These are phyloP conservation scores for Phialocephala sp. DNA, from an alignment of 2,329 filamentous ascomycete species.

Conservation along the genomic window DNA sequence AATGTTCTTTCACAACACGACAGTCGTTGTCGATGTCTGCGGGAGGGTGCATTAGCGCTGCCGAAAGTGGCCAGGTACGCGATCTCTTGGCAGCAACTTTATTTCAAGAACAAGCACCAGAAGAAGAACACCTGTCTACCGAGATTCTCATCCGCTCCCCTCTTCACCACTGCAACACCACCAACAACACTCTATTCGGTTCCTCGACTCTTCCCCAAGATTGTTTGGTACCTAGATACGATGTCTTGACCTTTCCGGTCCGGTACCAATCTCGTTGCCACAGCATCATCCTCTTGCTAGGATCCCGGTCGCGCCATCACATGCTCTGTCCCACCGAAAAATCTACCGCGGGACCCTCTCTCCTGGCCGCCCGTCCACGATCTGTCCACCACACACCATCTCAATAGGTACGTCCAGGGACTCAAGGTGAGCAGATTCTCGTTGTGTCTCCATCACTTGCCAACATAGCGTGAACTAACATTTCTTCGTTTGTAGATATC, in stretches of 20 bases:
- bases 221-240: no score
- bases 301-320: no score
- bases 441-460: no score
- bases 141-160: no score
- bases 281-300: background rate
- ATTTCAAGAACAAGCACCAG: constrained; percentile 21
- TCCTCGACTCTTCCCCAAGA: background rate
- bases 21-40: constrained; percentile 12
- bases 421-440: no score
- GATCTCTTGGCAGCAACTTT: constrained; percentile 26
- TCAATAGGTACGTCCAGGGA: no score
- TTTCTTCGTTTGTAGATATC: no score
- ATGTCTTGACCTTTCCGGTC: background rate
- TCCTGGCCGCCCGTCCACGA: no score
- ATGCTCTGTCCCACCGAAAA: no score
- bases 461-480: no score
- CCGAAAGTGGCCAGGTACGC: constrained; percentile 21
- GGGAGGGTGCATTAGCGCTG: constrained; percentile 29
- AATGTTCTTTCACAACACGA: background rate
- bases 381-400: no score
- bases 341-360: no score
- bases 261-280: background rate
- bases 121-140: background rate
- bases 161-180: background rate
- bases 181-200: background rate